A percentile compares a stretch with the other conserved stretches of the same genome.
Conservation (phyloP, 768 basidiomycete species). For the Lepiota brunneoincarnata region DNA sequence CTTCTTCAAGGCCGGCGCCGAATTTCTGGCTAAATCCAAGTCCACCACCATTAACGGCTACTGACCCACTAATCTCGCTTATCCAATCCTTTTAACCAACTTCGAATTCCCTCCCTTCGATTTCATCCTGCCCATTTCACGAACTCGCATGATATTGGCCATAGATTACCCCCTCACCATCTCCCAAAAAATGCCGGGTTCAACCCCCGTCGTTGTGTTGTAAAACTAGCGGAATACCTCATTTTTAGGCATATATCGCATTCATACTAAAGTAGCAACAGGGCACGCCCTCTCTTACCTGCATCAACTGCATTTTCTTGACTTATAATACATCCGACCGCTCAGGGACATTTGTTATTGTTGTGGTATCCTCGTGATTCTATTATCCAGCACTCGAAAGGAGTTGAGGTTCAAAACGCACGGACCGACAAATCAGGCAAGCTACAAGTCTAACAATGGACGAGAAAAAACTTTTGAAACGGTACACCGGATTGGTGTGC, state of each 20-base stretch:
- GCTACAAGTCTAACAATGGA: neutral
- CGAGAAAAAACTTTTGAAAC: neutral
- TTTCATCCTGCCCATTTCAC: conserved; percentile 15
- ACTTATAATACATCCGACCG: conserved; percentile 15
- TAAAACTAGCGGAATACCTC: conserved; percentile 18
- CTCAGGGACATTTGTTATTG: neutral
- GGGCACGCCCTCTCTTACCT: conserved; percentile 25
- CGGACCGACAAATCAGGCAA: neutral
- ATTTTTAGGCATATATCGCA: conserved; percentile 18
- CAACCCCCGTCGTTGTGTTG: conserved; percentile 73
- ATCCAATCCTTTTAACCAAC: neutral
- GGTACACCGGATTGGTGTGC: neutral
- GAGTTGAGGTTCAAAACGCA: neutral
- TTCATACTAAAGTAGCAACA: conserved; percentile 14
- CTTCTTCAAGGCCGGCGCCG: conserved; percentile 75
- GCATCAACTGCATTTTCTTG: conserved; percentile 59
- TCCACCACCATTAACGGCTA: conserved; percentile 40
- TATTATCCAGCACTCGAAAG: neutral
- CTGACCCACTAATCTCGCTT: conserved; percentile 15
- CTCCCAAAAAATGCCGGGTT: conserved; percentile 55
- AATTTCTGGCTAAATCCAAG: conserved; percentile 44
- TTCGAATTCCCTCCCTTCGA: neutral
- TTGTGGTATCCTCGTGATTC: no score
- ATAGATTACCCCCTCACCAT: neutral
- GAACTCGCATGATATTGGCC: conserved; percentile 13